Evolutionary conservation across 768 basidiomycete species (phyloP).

Genomic region (Rhodotorula diobovata): DNA sequence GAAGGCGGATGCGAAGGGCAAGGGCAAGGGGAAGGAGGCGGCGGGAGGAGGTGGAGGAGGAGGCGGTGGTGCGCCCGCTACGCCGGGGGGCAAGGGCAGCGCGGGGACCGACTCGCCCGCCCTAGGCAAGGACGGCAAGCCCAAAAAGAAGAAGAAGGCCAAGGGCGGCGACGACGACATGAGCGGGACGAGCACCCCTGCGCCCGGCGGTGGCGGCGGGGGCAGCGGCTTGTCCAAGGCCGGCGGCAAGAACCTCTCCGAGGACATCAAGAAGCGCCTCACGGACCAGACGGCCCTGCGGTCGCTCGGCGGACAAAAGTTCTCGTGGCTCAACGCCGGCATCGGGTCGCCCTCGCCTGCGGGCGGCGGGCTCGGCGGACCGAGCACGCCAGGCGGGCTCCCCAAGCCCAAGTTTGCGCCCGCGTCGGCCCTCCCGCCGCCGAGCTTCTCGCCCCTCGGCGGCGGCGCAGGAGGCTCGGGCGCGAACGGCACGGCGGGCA

Average conservation of each 20-base stretch:
- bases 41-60: too few species aligned
- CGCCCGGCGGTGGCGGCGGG: conserved; percentile 49
- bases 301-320: conserved; percentile 70
- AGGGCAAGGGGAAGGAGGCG: conserved; percentile 9
- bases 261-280: conserved; percentile 87
- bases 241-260: conserved; percentile 77
- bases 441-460: conserved; percentile 42
- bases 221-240: conserved; percentile 52
- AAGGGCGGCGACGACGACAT: conserved; percentile 52
- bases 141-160: conserved; percentile 66
- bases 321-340: conserved; percentile 80
- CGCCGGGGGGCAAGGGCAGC: conserved; percentile 2
- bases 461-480: conserved; percentile 17
- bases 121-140: conserved; percentile 34
- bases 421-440: conserved; percentile 3
- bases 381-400: conserved; percentile 27
- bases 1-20: conserved; percentile 39
- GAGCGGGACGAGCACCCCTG: conserved; percentile 20
- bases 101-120: not conserved
- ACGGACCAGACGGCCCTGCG: conserved; percentile 83
- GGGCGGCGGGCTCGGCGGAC: not conserved
- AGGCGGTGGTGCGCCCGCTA: conserved; percentile 9
- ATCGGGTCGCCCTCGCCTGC: conserved; percentile 24
- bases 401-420: conserved; percentile 36
- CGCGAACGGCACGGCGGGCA: conserved; percentile 27